Conservation (phyloP, 768 basidiomycete species). For the Amanita pseudoporphyria region DNA sequence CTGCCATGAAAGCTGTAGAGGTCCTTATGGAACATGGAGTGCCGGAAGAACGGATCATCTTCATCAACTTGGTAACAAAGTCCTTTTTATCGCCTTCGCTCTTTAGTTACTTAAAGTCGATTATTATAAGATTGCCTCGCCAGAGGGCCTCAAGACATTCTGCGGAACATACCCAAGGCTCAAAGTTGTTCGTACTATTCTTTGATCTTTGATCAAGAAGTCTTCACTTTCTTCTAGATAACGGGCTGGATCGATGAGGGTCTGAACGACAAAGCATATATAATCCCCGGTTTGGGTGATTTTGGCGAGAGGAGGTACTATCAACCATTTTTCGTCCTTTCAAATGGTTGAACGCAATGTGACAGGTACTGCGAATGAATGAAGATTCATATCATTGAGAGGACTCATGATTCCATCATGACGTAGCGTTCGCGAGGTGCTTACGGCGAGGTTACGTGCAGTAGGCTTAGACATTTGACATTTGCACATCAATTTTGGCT, state of each 20-base stretch:
- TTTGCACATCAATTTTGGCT: too few species aligned
- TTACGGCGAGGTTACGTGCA: too few species aligned
- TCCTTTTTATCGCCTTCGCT: neutral
- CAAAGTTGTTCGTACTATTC: slow-evolving; percentile 52
- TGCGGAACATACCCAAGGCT: slow-evolving; percentile 65
- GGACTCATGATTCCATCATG: too few species aligned
- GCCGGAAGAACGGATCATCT: slow-evolving; percentile 90
- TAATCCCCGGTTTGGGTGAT: slow-evolving; percentile 93
- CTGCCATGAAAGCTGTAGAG: slow-evolving; percentile 96
- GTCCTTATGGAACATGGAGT: slow-evolving; percentile 88
- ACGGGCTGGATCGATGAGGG: slow-evolving; percentile 96
- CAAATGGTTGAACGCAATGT: too few species aligned
- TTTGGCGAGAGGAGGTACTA: slow-evolving; percentile 81
- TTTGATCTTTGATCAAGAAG: neutral
- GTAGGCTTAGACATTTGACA: too few species aligned
- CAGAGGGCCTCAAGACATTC: slow-evolving; percentile 81
- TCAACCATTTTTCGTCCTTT: too few species aligned
- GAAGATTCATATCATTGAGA: too few species aligned
- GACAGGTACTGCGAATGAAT: too few species aligned
- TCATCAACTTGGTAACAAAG: slow-evolving; percentile 75
- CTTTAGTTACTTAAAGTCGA: neutral
- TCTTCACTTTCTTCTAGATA: slow-evolving; percentile 36
- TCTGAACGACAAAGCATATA: slow-evolving; percentile 84
- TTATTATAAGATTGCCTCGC: slow-evolving; percentile 65
- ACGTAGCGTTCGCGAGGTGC: too few species aligned